Evolutionary conservation across 208 protist species (phyloP), one percentile per base, ranked within the genome.

Genomic region (Trichomonas vaginalis): DNA sequence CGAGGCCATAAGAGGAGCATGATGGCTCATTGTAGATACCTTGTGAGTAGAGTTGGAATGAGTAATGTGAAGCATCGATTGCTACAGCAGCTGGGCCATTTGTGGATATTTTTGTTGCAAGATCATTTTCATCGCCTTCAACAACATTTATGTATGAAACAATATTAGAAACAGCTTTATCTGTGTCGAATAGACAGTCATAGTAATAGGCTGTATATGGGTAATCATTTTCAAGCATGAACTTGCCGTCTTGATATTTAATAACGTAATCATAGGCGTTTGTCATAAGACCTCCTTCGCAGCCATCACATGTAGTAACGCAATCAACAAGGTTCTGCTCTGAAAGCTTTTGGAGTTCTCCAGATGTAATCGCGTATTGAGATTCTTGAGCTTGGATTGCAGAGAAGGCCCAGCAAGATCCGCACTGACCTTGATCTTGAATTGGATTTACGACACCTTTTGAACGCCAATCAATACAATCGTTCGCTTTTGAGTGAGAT

Each of bases 11-110:
- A 8, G 10, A 23, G 14, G 6, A 37, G 96, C 96, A 96, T 35
- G 4, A 4, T 8, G 6, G 6, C 14, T 96, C 95, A 39, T 96
- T 35, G 40, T 96, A 96, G n/a, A n/a, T n/a, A n/a, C n/a, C n/a
- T n/a, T n/a, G n/a, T n/a, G n/a, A n/a, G n/a, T n/a, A n/a, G n/a
- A n/a, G n/a, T n/a, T n/a, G n/a, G n/a, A n/a, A n/a, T n/a, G n/a
- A n/a, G n/a, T n/a, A n/a, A n/a, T n/a, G 27, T 80, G 61, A 80
- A 35, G 61, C 61, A n/a, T 80, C 61, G 61, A 80, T 80, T 35
- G 15, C 23, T 35, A 80, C 27, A 27, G 17, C 14, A 8, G 61
- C n/a, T 80, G 61, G 61, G 23, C 61, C 61, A n/a, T 80, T 35
- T 8, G 14, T 80, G 14, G 8, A 8, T 10, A 80, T 27, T n/a